Base-by-base conservation (phyloP, 2,329 filamentous ascomycete genomes). In the Epichloe brachyelytri region DNA sequence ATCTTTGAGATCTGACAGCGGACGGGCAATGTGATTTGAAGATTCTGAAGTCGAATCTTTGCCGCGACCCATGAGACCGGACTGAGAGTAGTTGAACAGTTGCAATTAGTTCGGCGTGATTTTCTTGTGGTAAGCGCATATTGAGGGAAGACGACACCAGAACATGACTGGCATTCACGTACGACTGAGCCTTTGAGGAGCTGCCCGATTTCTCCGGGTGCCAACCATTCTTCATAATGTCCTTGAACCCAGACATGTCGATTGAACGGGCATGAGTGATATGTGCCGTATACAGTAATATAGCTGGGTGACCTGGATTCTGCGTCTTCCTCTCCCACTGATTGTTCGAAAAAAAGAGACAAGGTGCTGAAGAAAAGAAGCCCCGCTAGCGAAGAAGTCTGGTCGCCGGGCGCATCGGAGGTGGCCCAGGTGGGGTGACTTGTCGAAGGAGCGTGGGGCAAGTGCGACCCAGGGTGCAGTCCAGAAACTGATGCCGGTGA, bases 1-100 rank as follows among this genome's bases (percentile, higher is more conserved):
- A 62, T 95, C 88, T 63, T 80, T 82, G 33, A 95, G 75, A 3
- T 79, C 74, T 8, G 80, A 74, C 43, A 94, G 69, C 1, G 89
- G 88, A 15, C 75, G 73, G 34, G 77, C 68, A 43, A 68, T 65
- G 56, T 73, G 71, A 51, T 65, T 58, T 19, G 54, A 46, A 12
- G 57, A 55, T 15, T 43, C 26, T 14, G 26, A 37, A n/a, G 46
- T n/a, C 4, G 46, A 19, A 40, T 63, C 60, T 34, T 69, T 68
- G 49, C 65, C 66, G 53, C 72, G 69, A 43, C 70, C 68, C 15
- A 77, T 58, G 30, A 77, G 63, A 14, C 70, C 65, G 59, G 71
- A 74, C 75, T 78, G 55, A 6, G 6, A 11, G 14, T n/a, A 11
- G 34, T 45, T 17, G 45, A 10, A 10, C n/a, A 41, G n/a, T 17